phyloP scores from a whole-genome alignment of 208 protist genomes.

The Crithidia fasciculata region DNA sequence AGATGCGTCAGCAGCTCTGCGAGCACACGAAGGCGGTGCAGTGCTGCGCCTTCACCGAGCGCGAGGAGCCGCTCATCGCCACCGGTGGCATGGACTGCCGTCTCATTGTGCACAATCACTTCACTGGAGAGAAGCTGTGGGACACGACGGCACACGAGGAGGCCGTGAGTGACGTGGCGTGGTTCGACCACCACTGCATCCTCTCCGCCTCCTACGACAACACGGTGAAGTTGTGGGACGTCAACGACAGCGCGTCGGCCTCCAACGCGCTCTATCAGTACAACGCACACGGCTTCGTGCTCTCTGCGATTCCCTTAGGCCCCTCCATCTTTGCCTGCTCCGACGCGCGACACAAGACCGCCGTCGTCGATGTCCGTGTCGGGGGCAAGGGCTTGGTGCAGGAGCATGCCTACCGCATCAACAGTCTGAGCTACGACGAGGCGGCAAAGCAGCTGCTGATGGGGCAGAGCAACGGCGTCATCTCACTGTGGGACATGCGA shows the following conservation, averaged over 20 bases:
- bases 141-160: conserved; percentile 75
- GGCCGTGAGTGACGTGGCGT: conserved; percentile 74
- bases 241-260: conserved; percentile 41
- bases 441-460: conserved; percentile 65
- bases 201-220: conserved; percentile 87
- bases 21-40: conserved; percentile 86
- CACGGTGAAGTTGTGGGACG: conserved; percentile 88
- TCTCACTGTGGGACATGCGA: conserved; percentile 88
- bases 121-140: conserved; percentile 69
- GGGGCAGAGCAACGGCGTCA: conserved; percentile 79
- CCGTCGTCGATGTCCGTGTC: conserved; percentile 68
- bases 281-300: conserved; percentile 72
- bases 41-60: conserved; percentile 76
- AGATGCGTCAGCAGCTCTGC: conserved; percentile 67
- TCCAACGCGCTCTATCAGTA: conserved; percentile 61
- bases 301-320: conserved; percentile 71
- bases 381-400: conserved; percentile 52
- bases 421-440: conserved; percentile 77
- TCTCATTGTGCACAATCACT: conserved; percentile 83
- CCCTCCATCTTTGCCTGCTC: conserved; percentile 82
- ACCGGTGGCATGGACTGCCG: conserved; percentile 83
- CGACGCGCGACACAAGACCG: conserved; percentile 70
- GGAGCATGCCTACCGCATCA: conserved; percentile 77
- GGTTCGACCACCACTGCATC: conserved; percentile 75
- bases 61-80: conserved; percentile 65